Evolutionary conservation across 2,329 filamentous ascomycete genomes (phyloP).

Genomic region (Emmonsia crescens): DNA sequence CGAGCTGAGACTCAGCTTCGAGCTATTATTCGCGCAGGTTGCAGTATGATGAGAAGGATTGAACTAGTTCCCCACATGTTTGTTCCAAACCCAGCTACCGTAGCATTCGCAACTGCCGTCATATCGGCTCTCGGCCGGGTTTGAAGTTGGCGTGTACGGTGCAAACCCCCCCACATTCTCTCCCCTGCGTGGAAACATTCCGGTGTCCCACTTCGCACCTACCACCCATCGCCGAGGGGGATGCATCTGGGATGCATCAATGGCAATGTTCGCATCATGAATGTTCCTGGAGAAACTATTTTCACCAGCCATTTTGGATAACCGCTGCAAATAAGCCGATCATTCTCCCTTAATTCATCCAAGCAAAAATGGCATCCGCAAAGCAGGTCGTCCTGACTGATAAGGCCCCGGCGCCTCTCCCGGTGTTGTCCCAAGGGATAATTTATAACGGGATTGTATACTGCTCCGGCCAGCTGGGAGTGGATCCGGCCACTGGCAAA

Average conservation of each 20-base stretch:
- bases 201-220: neutral
- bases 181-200: neutral
- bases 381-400: constrained; percentile 35
- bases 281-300: neutral
- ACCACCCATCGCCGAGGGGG: neutral
- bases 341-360: neutral
- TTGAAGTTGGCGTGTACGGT: neutral
- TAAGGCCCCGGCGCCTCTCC: constrained; percentile 43
- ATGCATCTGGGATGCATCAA: no score
- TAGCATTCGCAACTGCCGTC: neutral
- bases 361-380: constrained; percentile 21
- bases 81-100: neutral
- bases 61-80: neutral
- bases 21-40: neutral
- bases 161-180: neutral
- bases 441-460: constrained; percentile 58
- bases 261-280: no score
- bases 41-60: neutral
- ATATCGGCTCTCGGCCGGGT: neutral
- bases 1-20: no score
- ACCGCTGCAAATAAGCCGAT: neutral
- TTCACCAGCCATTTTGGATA: neutral
- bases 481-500: constrained; percentile 44
- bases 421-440: constrained; percentile 51
- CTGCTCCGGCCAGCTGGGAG: constrained; percentile 53